Evolutionary conservation across 441 rosid species (phyloP), one percentile per base, ranked within the genome.

Genomic region (Cnidoscolus chayamansa): DNA sequence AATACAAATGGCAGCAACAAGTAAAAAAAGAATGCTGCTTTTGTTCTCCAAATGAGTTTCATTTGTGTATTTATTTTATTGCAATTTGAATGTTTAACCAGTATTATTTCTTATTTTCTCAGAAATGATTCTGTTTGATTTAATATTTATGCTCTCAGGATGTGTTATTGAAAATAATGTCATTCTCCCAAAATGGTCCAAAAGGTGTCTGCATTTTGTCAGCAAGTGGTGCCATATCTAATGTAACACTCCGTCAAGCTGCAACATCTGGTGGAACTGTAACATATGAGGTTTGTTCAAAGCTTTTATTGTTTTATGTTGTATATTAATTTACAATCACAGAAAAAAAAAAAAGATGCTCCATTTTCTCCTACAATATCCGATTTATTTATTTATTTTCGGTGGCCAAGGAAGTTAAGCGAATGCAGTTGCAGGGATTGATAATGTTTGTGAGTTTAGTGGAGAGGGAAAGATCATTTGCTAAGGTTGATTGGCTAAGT

Each of bases 231-330:
- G 79, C 88, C 0, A 84, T 87, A 75, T 87, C 91, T 56, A 84
- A 81, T 73, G 93, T 84, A 20, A 85, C 89, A 30, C 74, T 89
- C 62, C 78, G 83, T 67, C 93, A 87, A 78, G 78, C 88, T 19
- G 76, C 84, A 71, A 76, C 87, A 35, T 84, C 87, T n/a, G 86
- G 84, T 25, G 89, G 89, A 78, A 77, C 87, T 43, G 82, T 89
- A 58, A 87, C 83, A 19, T 83, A 84, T 35, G 89, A 89, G 91
- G 93, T 87, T 51, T 61, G 79, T 57, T 48, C 56, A 20, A 37
- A 47, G 19, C 48, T 16, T 25, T 48, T 20, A 48, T 12, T 10
- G 13, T n/a, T 65, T 65, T 20, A 58, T 58, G 31, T 48, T 20
- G 1, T 58, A 2, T 47, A 12, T 65, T 19, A 11, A 49, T 20